A percentile compares a stretch with the other conserved stretches of the same genome.
These are phyloP conservation scores for Claviceps digitariae DNA, from an alignment of 2,329 filamentous ascomycete genomes.

Conservation along the genomic window DNA sequence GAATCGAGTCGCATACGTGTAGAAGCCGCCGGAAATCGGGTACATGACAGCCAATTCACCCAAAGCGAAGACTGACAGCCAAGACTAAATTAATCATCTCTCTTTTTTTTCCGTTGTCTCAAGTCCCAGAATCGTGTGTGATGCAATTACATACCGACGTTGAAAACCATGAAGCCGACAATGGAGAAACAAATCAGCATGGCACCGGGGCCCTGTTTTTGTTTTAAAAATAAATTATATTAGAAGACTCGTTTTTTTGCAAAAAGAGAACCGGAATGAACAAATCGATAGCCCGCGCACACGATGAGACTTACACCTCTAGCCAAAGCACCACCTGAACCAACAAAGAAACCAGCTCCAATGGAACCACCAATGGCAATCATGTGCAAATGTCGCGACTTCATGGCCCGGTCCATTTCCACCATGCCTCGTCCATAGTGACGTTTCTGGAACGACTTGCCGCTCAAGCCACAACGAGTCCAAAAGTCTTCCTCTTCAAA, in stretches of 20 bases:
- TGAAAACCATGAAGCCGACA: conserved; percentile 41
- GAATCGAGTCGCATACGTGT: conserved; percentile 46
- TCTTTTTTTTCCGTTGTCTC: too few species aligned
- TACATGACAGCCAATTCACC: conserved; percentile 49
- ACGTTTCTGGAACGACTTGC: conserved; percentile 22
- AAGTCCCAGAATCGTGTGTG: not conserved
- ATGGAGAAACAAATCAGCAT: conserved; percentile 38
- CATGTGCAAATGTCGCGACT: conserved; percentile 47
- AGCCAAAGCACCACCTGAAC: conserved; percentile 39
- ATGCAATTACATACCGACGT: conserved; percentile 12
- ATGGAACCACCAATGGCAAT: conserved; percentile 49
- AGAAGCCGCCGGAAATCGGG: conserved; percentile 50
- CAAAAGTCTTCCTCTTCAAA: conserved; percentile 17
- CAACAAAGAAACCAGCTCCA: conserved; percentile 50
- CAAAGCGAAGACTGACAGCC: conserved; percentile 35
- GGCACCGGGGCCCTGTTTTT: conserved; percentile 22
- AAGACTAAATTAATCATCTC: too few species aligned
- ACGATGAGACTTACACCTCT: conserved; percentile 28
- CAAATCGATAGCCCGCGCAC: too few species aligned
- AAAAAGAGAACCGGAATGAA: too few species aligned
- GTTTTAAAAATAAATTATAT: not conserved
- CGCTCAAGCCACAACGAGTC: conserved; percentile 23
- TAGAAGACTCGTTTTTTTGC: not conserved
- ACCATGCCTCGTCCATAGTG: conserved; percentile 17
- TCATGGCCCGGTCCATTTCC: conserved; percentile 34